Evolutionary conservation across 805 yeast genomes (phyloP).

Genomic region (Hanseniaspora osmophila): DNA sequence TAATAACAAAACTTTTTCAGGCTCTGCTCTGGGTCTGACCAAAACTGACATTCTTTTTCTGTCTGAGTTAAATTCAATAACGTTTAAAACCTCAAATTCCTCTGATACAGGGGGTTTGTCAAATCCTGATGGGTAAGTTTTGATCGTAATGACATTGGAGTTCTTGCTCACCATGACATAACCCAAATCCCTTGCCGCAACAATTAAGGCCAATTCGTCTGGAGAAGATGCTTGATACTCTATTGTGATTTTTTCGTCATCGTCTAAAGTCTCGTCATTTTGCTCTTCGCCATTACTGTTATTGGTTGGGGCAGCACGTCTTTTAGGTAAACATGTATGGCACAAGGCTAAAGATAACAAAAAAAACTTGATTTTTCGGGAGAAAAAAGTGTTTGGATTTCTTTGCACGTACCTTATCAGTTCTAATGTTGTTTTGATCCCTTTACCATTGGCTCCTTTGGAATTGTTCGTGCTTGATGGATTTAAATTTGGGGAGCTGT

Average conservation of each 20-base stretch:
- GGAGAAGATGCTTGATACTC: constrained; percentile 92
- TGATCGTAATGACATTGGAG: constrained; percentile 44
- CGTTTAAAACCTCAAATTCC: constrained; percentile 59
- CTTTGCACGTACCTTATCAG: constrained; percentile 56
- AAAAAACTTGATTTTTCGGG: constrained; percentile 67
- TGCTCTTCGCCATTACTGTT: not conserved
- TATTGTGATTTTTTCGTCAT: constrained; percentile 33
- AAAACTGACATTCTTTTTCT: constrained; percentile 93
- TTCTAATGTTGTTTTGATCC: constrained; percentile 44
- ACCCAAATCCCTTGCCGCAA: constrained; percentile 93
- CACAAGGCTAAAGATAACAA: constrained; percentile 73
- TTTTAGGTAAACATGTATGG: constrained; percentile 77
- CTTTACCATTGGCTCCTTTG: constrained; percentile 11
- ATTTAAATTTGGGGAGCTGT: not conserved
- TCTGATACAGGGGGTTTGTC: constrained; percentile 50
- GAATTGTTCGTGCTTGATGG: not conserved
- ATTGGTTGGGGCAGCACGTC: constrained; percentile 6
- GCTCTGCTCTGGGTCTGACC: constrained; percentile 53
- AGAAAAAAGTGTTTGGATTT: constrained; percentile 54
- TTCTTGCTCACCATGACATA: constrained; percentile 65
- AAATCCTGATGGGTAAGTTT: constrained; percentile 76
- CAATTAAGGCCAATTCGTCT: constrained; percentile 84
- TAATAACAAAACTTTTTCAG: constrained; percentile 48
- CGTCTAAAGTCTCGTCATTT: constrained; percentile 8
- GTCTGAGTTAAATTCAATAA: constrained; percentile 71